Conservation (phyloP, 2,329 filamentous ascomycete genomes). For the Monosporascus cannonballus region DNA sequence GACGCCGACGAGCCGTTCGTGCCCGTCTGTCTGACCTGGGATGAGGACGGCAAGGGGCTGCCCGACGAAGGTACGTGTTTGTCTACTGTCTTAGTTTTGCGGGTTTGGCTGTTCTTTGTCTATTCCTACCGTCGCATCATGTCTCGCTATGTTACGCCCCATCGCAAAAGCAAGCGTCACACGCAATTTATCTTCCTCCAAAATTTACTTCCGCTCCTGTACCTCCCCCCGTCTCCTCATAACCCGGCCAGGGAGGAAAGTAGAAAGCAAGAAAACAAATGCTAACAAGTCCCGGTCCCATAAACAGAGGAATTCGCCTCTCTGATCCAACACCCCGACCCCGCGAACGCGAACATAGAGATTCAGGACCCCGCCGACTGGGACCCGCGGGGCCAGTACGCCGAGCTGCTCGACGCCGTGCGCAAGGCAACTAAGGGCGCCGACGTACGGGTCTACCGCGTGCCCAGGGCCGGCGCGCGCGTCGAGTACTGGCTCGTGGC, state of each 20-base stretch:
- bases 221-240: too few species aligned
- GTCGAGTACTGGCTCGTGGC: constrained; percentile 77
- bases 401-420: constrained; percentile 62
- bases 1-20: constrained; percentile 85
- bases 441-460: constrained; percentile 69
- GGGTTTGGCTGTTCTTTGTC: too few species aligned
- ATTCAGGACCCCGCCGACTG: constrained; percentile 66
- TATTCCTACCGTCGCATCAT: too few species aligned
- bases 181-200: too few species aligned
- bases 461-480: constrained; percentile 56
- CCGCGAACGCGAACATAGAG: constrained; percentile 50
- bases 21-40: constrained; percentile 62
- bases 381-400: constrained; percentile 67
- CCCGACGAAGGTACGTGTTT: constrained; percentile 53
- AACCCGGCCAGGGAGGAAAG: too few species aligned
- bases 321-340: constrained; percentile 54
- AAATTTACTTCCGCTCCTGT: too few species aligned
- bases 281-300: background rate
- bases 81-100: background rate
- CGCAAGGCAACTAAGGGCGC: constrained; percentile 55
- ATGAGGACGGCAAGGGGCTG: constrained; percentile 43
- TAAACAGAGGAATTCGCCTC: constrained; percentile 60
- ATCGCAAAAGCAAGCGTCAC: too few species aligned
- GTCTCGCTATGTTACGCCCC: too few species aligned
- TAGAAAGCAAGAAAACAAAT: background rate